These are phyloP conservation scores for Drechslerella coelobrocha DNA, from an alignment of 2,329 filamentous ascomycete species.

Conservation along the genomic window DNA sequence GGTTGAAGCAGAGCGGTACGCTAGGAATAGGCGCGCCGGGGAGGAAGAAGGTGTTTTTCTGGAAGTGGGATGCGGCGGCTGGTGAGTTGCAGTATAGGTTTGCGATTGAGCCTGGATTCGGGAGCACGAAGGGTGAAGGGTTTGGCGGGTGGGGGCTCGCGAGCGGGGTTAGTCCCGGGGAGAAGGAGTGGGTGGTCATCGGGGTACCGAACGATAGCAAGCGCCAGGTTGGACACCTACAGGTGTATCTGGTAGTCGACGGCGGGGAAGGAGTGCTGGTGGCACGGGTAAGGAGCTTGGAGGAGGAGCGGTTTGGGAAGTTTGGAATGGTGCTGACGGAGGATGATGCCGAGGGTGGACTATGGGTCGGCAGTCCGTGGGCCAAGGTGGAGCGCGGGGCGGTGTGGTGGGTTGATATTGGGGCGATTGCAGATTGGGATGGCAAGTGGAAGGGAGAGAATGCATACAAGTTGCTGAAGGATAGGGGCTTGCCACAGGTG, in stretches of 20 bases:
- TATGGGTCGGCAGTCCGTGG: slow-evolving; percentile 52
- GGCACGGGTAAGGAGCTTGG: slow-evolving; percentile 39
- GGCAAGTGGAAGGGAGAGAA: slow-evolving; percentile 5
- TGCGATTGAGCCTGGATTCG: slow-evolving; percentile 9
- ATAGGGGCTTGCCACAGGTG: slow-evolving; percentile 3
- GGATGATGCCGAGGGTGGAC: slow-evolving; percentile 32
- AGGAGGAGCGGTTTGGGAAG: slow-evolving; percentile 43
- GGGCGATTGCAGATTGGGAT: slow-evolving; percentile 26
- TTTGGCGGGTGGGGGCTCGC: slow-evolving; percentile 51
- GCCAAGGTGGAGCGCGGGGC: slow-evolving; percentile 51
- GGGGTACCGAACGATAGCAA: slow-evolving; percentile 47
- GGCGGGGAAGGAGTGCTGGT: slow-evolving; percentile 15
- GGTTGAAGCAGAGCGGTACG: slow-evolving; percentile 10
- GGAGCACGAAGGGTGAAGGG: slow-evolving; percentile 12
- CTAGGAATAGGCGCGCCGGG: slow-evolving; percentile 52
- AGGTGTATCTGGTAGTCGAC: slow-evolving; percentile 42
- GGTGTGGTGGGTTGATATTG: slow-evolving; percentile 54
- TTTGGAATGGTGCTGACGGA: slow-evolving; percentile 52
- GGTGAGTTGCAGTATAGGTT: slow-evolving; percentile 11
- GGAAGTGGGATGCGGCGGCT: slow-evolving; percentile 19
- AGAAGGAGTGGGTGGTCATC: slow-evolving; percentile 51
- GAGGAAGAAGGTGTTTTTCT: slow-evolving; percentile 48
- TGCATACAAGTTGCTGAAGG: too few relatives aligned
- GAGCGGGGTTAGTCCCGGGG: slow-evolving; percentile 26
- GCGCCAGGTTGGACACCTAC: slow-evolving; percentile 47